These are phyloP conservation scores for Elsinoe fawcettii DNA, from an alignment of 2,329 filamentous ascomycete genomes.

Conservation along the genomic window DNA sequence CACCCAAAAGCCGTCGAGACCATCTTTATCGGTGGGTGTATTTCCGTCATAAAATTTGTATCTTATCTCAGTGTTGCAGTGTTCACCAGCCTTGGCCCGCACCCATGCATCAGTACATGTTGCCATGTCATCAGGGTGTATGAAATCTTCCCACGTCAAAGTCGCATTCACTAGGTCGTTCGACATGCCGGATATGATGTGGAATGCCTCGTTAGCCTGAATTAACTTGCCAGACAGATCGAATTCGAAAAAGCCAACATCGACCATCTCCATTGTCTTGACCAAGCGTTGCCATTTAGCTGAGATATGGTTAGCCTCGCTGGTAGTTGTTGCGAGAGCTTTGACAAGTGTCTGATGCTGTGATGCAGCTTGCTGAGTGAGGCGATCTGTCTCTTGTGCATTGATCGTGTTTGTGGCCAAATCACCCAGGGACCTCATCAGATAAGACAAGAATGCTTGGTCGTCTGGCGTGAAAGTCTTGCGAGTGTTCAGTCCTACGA, in stretches of 20 bases:
- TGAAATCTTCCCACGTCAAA: neutral
- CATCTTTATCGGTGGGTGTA: neutral
- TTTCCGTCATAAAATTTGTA: constrained; percentile 17
- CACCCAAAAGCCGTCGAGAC: constrained; percentile 21
- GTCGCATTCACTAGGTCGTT: neutral
- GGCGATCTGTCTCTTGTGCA: constrained; percentile 13
- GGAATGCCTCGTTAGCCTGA: constrained; percentile 17
- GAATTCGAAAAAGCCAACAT: constrained; percentile 18
- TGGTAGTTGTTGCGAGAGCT: neutral
- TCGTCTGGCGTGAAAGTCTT: constrained; percentile 15
- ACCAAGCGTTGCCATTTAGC: constrained; percentile 10
- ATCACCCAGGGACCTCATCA: constrained; percentile 15
- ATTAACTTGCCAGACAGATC: constrained; percentile 14
- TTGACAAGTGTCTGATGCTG: constrained; percentile 11
- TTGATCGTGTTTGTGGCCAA: constrained; percentile 14
- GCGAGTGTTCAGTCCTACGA: constrained; percentile 12
- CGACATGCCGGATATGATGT: constrained; percentile 6
- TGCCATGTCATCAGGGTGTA: constrained; percentile 4
- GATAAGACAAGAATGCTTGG: constrained; percentile 13
- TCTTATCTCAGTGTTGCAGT: constrained; percentile 19
- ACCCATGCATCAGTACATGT: neutral
- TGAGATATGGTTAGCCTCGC: constrained; percentile 13
- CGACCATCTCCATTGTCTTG: constrained; percentile 14
- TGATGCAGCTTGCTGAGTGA: constrained; percentile 5
- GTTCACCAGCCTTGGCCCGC: neutral